Conservation (phyloP, 371 early-diverging fungal species). For the Zychaea mexicana region DNA sequence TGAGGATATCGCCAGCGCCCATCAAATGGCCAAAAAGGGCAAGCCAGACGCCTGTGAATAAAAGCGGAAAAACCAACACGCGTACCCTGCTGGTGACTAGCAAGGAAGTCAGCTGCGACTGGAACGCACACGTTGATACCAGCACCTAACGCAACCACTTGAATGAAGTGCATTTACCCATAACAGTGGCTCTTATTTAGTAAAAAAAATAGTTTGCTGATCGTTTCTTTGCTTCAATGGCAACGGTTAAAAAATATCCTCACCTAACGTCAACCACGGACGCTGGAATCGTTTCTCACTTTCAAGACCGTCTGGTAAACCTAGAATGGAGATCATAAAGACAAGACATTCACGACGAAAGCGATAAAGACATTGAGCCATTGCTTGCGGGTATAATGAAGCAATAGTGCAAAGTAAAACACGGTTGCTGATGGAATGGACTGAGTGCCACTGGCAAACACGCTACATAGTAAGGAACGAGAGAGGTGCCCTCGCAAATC, state of each 20-base stretch:
- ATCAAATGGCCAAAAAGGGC: conserved; percentile 12
- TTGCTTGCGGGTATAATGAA: conserved; percentile 25
- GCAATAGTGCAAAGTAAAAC: conserved; percentile 20
- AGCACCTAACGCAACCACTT: no score
- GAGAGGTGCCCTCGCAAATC: no score
- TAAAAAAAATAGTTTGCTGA: not conserved
- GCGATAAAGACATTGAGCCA: conserved; percentile 14
- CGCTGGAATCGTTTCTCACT: conserved; percentile 10
- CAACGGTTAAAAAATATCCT: no score
- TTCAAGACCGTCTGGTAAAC: conserved; percentile 10
- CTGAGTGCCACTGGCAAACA: conserved; percentile 37
- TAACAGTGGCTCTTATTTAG: no score
- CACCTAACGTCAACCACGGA: conserved; percentile 14
- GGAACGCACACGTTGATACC: no score
- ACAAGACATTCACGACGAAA: conserved; percentile 19
- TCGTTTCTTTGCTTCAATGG: not conserved
- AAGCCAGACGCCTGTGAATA: conserved; percentile 34
- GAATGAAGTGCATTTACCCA: no score
- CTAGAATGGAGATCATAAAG: conserved; percentile 19
- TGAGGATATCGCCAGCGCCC: conserved; percentile 26
- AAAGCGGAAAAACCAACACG: conserved; percentile 26
- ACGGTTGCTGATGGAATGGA: conserved; percentile 32
- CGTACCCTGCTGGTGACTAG: not conserved
- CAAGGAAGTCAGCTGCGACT: not conserved
- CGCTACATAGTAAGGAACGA: conserved; percentile 14